Evolutionary conservation across 176 grass and related monocot species (phyloP), one percentile per base, ranked within the genome.

Genomic region (Rhipidocladum racemiflorum): DNA sequence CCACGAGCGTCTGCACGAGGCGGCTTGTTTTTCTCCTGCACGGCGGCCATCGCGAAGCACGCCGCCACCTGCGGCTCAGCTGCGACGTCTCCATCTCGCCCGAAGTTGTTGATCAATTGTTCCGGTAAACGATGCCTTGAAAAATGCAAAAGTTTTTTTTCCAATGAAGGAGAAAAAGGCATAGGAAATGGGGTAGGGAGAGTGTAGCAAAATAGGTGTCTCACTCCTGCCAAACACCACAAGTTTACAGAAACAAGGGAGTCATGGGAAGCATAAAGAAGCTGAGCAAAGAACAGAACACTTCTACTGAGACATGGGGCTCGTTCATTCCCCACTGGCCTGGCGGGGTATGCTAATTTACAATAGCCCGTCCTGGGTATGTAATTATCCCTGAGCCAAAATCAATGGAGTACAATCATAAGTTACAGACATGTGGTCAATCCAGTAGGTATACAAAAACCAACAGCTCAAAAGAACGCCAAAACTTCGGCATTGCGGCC

Each of bases 261-360:
- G 69, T 30, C 42, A 29, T 36, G 24, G 24, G 34, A 65, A 77
- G n/a, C n/a, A 60, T 69, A 43, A 38, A 38, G 1, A 80, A 68
- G 10, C 50, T 76, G 28, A 66, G 49, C 28, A 82, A 81, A 59
- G 34, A 45, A 42, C 24, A 42, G 23, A 71, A 54, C 29, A 18
- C 27, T 44, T 49, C 29, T 51, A 75, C 18, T 42, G 36, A 38
- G 12, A 71, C 38, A 39, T 32, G 17, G 76, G 70, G 70, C 76
- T 85, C 54, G 63, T 85, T 81, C 85, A 76, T 76, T 85, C 77
- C 87, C 87, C 83, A 85, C 82, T 46, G 70, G 25, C 30, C 25
- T 55, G 64, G 27, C 81, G 63, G 81, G 77, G 36, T 9, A 16
- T 54, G 30, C 25, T 77, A 51, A 82, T 86, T 81, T 89, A 89